Base-by-base conservation (phyloP, 306 rosid species). In the Leucaena leucocephala region DNA sequence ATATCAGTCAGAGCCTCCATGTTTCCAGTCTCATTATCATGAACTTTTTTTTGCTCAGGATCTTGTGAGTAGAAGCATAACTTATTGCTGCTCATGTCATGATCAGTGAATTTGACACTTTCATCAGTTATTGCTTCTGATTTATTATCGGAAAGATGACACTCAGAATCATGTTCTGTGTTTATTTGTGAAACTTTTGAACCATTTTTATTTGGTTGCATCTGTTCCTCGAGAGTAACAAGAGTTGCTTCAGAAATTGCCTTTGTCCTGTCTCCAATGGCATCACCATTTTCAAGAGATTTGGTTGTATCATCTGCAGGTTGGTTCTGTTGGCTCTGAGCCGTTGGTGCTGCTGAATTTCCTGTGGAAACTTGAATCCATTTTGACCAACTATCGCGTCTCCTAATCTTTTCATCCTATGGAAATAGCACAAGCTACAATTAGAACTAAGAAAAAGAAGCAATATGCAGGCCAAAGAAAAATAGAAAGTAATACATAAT, bases 401-500 rank as follows among this genome's bases (percentile, higher is more conserved):
- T 89, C 88, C 99, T 84, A 71, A 92, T 86, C 90, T 80, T 93
- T 83, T 89, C 88, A 75, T 87, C 98, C 98, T 95, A 74, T 6
- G 72, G 68, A 78, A 78, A 45, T 67, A 73, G 22, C 74, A 84
- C 39, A 79, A 68, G 65, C 33, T 38, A 70, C 57, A 71, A 43
- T 74, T 5, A 80, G 68, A 38, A 77, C 50, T 71, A 45, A 34
- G 71, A 76, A 78, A 43, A 76, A n/a, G 77, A 72, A 77, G 46
- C 42, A 65, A 55, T 8, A 55, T 7, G 33, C 61, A 54, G 33
- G 61, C 61, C 61, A 54, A 54, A 54, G n/a, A 17, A 6, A n/a
- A 11, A 17, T 6, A 17, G 61, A 4, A 17, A 50, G 21, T 16
- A 50, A 78, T 21, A 43, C 0, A 65, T 55, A 19, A 46, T 34